phyloP scores from a whole-genome alignment of 306 rosid genomes.

The Vigna hirtella region DNA sequence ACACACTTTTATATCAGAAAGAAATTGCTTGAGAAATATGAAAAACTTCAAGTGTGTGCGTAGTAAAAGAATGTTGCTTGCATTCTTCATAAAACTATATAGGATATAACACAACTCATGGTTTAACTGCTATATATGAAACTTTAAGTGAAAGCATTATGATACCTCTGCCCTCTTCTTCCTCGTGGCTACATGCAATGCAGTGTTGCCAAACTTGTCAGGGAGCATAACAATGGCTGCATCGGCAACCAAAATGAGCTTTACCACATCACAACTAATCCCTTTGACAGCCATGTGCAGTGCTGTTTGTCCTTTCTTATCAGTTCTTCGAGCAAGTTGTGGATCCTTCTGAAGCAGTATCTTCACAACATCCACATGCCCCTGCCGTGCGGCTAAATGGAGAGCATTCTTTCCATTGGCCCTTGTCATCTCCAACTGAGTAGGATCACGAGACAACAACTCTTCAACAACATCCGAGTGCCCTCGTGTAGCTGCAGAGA shows the following conservation, averaged over 20 bases:
- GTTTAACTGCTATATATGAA: not conserved
- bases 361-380: constrained; percentile 68
- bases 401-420: constrained; percentile 89
- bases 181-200: constrained; percentile 93
- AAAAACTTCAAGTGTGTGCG: too few relatives aligned
- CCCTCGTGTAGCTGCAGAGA: constrained; percentile 80
- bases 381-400: constrained; percentile 88
- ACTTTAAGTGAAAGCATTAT: constrained; percentile 7
- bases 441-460: constrained; percentile 59
- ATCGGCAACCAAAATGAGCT: constrained; percentile 66
- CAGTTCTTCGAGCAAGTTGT: constrained; percentile 77
- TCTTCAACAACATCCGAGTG: constrained; percentile 67
- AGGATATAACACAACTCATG: not conserved
- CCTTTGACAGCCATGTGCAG: constrained; percentile 96
- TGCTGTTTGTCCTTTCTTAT: constrained; percentile 90
- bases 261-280: constrained; percentile 73
- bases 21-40: not conserved
- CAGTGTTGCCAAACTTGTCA: constrained; percentile 82
- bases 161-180: constrained; percentile 83
- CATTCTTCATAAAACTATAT: too few relatives aligned
- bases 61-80: too few relatives aligned
- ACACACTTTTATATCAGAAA: constrained; percentile 7
- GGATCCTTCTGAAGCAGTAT: constrained; percentile 66
- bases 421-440: constrained; percentile 69
- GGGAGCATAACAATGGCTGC: constrained; percentile 77